Evolutionary conservation across 441 rosid genomes (phyloP), one percentile per base, ranked within the genome.

Genomic region (Gossypium armourianum): DNA sequence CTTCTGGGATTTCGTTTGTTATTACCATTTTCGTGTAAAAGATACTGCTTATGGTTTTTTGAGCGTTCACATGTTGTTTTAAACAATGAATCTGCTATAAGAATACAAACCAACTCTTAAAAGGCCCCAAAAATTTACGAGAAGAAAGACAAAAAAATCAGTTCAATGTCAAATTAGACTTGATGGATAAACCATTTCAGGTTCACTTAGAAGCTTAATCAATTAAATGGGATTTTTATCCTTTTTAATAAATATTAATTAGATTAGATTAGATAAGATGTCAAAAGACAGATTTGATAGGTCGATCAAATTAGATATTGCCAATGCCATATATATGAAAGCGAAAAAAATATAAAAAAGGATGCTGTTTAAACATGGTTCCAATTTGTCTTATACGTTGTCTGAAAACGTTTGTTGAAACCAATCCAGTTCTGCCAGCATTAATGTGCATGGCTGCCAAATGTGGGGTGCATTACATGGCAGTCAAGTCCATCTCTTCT

Each of bases 211-310:
- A 6, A 36, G 10, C 1, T 7, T 36, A 2, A 36, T 36, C 43
- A 36, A 36, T 36, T 36, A 7, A 36, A 36, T 36, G 43, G 10
- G 10, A 36, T 7, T 13, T 49, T 47, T 47, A 8, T 20, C 4
- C 12, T 20, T 21, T 57, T 24, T 60, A 26, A 26, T 60, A 10
- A 19, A 62, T 40, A n/a, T 10, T 63, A 63, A 64, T 45, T 21
- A 54, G 26, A 64, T 20, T 21, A 32, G 69, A 64, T 21, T 21
- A 32, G 69, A 64, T 64, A n/a, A 64, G 69, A 64, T 45, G 32
- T 45, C 23, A 57, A 7, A 36, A 23, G 62, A 12, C 16, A 21
- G 36, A 6, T 45, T 64, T 21, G 24, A 21, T n/a, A 59, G 19
- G 36, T 21, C 12, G 19, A 45, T 21, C 40, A 64, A 47, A 47